Base-by-base conservation (phyloP, 768 basidiomycete genomes). In the Rhodosporidiobolus sp. region DNA sequence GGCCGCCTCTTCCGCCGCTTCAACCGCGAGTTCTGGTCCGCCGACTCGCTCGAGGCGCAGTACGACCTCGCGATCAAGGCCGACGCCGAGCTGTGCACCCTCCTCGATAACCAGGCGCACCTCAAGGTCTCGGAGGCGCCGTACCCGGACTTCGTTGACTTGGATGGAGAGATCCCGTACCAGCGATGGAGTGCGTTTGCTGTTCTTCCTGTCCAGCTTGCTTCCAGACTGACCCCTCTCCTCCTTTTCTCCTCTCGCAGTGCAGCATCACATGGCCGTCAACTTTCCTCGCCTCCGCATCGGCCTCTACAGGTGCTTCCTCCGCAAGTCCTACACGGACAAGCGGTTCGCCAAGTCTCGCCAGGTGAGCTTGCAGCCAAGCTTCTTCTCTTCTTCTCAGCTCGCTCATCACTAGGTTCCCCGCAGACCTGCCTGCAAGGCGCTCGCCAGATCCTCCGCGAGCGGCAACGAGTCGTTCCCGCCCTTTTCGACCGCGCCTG, bases 341-440 rank as follows among this genome's bases (percentile, higher is more conserved):
- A n/a, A 26, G 12, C 14, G 26, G 22, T 59, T 43, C 28, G 43
- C n/a, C 43, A 59, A 59, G 58, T 59, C 58, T 26, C 58, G 58
- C 35, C 35, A 35, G 34, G 55, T 35, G 9, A 16, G 34, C 28
- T 14, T 46, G 45, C 45, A 10, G 45, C 17, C 45, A 46, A 46
- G 16, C 16, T 48, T 53, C n/a, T 19, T 22, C 14, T 35, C 7
- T 17, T 50, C 49, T 50, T 50, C 49, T 5, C 5, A 17, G 19
- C 49, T 9, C 2, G 9, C 55, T 35, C 55, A 35, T 16, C 19
- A 1, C 22, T 4, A 17, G 20, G 24, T 6, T 16, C 0, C 34
- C 22, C 55, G 2, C 38, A 59, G 58, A 59, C 46, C 58, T 59
- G 58, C 58, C 58, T 59, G 17, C 43, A 59, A 26, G 43, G 43